Conservation (phyloP, 2,329 filamentous ascomycete genomes). For the Dothiorella sarmentorum region DNA sequence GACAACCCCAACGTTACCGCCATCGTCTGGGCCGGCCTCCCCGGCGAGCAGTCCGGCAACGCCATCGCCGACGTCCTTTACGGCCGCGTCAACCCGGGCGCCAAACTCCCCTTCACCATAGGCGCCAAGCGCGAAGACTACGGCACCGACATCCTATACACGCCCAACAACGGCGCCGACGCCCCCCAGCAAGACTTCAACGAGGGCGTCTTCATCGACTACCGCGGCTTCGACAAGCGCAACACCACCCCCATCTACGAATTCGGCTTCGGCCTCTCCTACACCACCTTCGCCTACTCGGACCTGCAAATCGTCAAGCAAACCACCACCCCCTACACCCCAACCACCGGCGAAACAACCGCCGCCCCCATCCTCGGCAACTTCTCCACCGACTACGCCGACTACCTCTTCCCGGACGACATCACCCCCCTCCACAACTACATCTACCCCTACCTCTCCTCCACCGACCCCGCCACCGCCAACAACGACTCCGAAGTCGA, state of each 20-base stretch:
- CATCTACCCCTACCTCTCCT: slow-evolving; percentile 73
- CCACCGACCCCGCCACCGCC: slow-evolving; percentile 54
- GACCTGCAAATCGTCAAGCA: slow-evolving; percentile 57
- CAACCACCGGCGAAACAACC: slow-evolving; percentile 60
- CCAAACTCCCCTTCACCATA: slow-evolving; percentile 77
- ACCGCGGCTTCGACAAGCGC: slow-evolving; percentile 68
- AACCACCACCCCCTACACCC: slow-evolving; percentile 52
- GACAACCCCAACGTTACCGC: slow-evolving; percentile 76
- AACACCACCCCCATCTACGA: slow-evolving; percentile 69
- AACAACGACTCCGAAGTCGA: slow-evolving; percentile 50
- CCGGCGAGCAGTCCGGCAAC: slow-evolving; percentile 80
- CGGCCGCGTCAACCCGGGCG: slow-evolving; percentile 72
- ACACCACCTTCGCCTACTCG: slow-evolving; percentile 76
- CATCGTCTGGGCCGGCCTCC: slow-evolving; percentile 77
- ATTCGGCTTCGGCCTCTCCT: slow-evolving; percentile 77
- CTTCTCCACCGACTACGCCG: slow-evolving; percentile 57
- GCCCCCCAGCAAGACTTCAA: slow-evolving; percentile 71
- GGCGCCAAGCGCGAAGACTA: slow-evolving; percentile 66
- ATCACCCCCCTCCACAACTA: slow-evolving; percentile 54
- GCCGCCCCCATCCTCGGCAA: slow-evolving; percentile 64
- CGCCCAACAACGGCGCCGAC: slow-evolving; percentile 63
- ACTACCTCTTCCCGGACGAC: slow-evolving; percentile 65
- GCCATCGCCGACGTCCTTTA: slow-evolving; percentile 79
- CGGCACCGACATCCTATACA: slow-evolving; percentile 63
- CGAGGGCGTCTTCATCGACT: slow-evolving; percentile 81